Evolutionary conservation across 768 basidiomycete species (phyloP), one percentile per base, ranked within the genome.

Genomic region (Boletus edulis): DNA sequence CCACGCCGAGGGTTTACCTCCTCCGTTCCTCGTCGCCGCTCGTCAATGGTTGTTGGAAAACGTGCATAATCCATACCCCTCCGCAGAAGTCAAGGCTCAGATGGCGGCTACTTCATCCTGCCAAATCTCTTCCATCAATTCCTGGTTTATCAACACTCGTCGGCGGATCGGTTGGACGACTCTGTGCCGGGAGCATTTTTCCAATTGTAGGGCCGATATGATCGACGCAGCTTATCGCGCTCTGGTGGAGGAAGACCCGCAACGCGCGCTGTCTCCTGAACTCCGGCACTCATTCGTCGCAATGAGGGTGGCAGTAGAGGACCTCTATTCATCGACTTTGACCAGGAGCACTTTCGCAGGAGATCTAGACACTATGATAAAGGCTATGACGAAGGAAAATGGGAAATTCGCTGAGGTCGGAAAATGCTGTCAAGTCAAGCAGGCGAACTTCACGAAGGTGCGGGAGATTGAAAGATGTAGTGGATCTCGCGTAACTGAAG

Each of bases 81-180:
- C 73, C 5, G 0, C 55, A 5, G 17, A 63, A 66, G 14, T 51
- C 66, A 18, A 75, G 40, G 57, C 75, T 3, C 51, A 13, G 0
- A 46, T 64, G 0, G 60, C 62, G 5, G 63, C 74, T 0, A 58
- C 64, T 0, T 68, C 60, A 34, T 24, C 56, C 59, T 11, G 20
- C 54, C 3, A 71, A 61, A 12, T 56, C 0, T 56, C 63, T 41
- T 71, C 73, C 0, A 49, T 84, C 41, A 75, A 76, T 38, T 58
- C 63, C 0, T 83, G 83, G 83, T 84, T 83, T 32, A 58, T 73
- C 18, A 75, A 76, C 9, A 70, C 67, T 2, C 75, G 82, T 1
- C 76, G 75, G 20, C 75, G 81, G 0, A 82, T 83, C 0, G 82
- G 82, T 0, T 84, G 82, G 83, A 82, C 76, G 11, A 14, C 51